These are phyloP conservation scores for Xylaria grammica DNA, from an alignment of 495 filamentous ascomycete genomes.

Conservation along the genomic window DNA sequence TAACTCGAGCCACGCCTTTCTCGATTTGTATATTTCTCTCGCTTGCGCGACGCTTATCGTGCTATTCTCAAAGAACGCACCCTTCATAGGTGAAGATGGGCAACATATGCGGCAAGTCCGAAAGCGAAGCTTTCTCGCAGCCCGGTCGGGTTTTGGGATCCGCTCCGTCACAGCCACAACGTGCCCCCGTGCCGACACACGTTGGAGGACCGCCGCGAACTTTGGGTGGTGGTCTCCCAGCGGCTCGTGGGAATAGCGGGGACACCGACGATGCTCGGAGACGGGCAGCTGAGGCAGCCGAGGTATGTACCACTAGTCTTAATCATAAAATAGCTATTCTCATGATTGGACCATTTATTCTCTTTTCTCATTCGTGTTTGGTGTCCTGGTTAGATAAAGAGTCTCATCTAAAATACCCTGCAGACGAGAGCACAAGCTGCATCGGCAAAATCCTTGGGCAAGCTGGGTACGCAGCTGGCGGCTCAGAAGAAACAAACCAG, in stretches of 20 bases:
- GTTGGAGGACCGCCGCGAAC: conserved; percentile 62
- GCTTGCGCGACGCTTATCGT: too few species aligned
- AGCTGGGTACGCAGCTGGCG: conserved; percentile 65
- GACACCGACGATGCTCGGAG: conserved; percentile 56
- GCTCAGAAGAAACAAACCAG: conserved; percentile 71
- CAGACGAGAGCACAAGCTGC: conserved; percentile 53
- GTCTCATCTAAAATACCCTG: neutral
- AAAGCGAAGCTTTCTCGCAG: conserved; percentile 63
- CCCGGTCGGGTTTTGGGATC: conserved; percentile 68
- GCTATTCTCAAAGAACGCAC: too few species aligned
- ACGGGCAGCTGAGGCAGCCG: conserved; percentile 70
- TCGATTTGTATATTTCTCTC: too few species aligned
- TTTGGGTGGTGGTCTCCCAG: conserved; percentile 46
- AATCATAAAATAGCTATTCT: neutral
- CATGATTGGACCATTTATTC: neutral
- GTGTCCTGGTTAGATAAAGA: neutral
- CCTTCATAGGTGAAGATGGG: conserved; percentile 71
- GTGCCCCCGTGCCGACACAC: conserved; percentile 42
- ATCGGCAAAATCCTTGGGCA: conserved; percentile 53
- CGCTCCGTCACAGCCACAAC: conserved; percentile 44
- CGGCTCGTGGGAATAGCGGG: conserved; percentile 22
- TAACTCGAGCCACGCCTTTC: too few species aligned
- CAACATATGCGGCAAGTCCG: conserved; percentile 71
- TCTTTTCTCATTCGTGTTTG: neutral
- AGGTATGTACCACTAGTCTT: conserved; percentile 53